Evolutionary conservation across 2,329 filamentous ascomycete genomes (phyloP).

Genomic region (Pseudogymnoascus sp.): DNA sequence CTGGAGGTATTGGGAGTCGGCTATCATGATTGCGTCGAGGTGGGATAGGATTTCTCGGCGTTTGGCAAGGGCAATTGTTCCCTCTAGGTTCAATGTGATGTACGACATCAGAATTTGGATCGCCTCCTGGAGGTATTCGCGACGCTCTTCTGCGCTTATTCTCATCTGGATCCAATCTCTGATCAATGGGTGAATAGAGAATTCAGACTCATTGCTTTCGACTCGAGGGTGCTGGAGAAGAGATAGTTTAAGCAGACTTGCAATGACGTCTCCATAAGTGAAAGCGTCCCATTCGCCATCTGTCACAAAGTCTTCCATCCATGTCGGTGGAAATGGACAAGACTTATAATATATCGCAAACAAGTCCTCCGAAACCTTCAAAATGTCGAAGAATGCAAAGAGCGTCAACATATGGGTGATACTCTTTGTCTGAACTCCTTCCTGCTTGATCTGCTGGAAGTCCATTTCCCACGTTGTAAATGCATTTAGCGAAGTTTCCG

Average conservation of each 20-base stretch:
- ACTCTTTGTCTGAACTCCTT: not conserved
- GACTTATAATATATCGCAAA: slow-evolving; percentile 14
- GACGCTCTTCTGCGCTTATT: not conserved
- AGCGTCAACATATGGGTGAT: slow-evolving; percentile 18
- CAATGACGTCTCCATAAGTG: slow-evolving; percentile 15
- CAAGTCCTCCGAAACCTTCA: slow-evolving; percentile 22
- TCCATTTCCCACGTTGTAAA: slow-evolving; percentile 26
- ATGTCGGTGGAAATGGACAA: not conserved
- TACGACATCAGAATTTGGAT: not conserved
- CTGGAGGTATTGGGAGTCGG: not conserved
- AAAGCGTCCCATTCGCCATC: slow-evolving; percentile 18
- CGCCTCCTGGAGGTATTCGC: slow-evolving; percentile 7
- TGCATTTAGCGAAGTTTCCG: slow-evolving; percentile 18
- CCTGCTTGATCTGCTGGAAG: slow-evolving; percentile 17
- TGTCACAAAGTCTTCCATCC: slow-evolving; percentile 14
- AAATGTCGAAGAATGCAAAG: slow-evolving; percentile 19
- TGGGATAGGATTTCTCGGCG: not conserved
- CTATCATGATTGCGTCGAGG: not conserved
- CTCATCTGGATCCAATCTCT: slow-evolving; percentile 20
- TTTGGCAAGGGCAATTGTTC: not conserved
- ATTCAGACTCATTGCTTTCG: slow-evolving; percentile 7
- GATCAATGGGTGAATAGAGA: slow-evolving; percentile 22
- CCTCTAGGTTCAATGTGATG: not conserved
- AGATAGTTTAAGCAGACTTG: slow-evolving; percentile 18
- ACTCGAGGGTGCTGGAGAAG: slow-evolving; percentile 16